phyloP scores from a whole-genome alignment of 208 protist genomes.

The Wallacemonas collosoma region DNA sequence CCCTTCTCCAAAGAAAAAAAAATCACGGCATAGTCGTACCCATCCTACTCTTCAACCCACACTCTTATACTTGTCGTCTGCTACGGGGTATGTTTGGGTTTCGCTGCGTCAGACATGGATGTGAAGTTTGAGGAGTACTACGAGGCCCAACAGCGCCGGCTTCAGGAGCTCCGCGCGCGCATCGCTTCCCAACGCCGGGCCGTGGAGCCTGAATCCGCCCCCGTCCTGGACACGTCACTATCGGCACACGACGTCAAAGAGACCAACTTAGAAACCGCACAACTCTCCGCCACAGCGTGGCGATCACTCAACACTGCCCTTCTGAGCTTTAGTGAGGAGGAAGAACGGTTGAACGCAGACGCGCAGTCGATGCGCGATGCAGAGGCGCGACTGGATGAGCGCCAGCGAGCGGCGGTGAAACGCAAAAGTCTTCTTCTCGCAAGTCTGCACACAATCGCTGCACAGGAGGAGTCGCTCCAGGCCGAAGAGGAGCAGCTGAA shows the following conservation, averaged over 20 bases:
- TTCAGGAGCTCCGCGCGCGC: conserved; percentile 8
- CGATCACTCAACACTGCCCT: conserved; percentile 7
- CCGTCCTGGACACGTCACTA: too few relatives aligned
- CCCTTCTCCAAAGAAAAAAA: too few relatives aligned
- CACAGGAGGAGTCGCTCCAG: conserved; percentile 24
- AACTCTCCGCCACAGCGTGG: not conserved
- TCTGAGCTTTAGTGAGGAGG: conserved; percentile 3
- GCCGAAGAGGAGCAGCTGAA: conserved; percentile 10
- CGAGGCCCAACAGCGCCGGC: not conserved
- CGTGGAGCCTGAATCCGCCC: not conserved
- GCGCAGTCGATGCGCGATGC: conserved; percentile 15
- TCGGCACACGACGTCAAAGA: too few relatives aligned
- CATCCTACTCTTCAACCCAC: too few relatives aligned
- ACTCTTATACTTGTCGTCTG: too few relatives aligned
- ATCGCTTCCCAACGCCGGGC: not conserved
- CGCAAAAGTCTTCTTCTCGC: conserved; percentile 25
- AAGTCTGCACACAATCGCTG: conserved; percentile 20
- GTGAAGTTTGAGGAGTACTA: conserved; percentile 2
- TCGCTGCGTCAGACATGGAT: not conserved
- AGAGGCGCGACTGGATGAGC: conserved; percentile 11
- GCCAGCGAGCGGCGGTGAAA: conserved; percentile 17
- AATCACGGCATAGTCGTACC: too few relatives aligned
- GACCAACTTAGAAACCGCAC: too few relatives aligned
- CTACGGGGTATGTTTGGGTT: too few relatives aligned
- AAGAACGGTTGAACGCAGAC: conserved; percentile 18